Percentiles rank a stretch among this genome's conserved stretches.
Conservation (phyloP, 2,329 filamentous ascomycete genomes). For the Xylaria sp. region DNA sequence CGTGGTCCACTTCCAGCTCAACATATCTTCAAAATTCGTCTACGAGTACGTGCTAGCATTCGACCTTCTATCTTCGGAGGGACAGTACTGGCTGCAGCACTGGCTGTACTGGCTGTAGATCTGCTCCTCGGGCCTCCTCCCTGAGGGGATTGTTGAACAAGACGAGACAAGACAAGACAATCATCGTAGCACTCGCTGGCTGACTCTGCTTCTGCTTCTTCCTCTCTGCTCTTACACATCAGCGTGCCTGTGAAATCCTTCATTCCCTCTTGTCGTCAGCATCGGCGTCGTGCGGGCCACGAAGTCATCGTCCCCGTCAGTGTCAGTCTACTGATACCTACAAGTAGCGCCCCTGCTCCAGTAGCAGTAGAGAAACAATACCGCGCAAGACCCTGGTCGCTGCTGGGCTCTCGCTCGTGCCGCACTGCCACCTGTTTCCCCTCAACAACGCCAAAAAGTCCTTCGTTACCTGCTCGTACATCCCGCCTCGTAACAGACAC, state of each 20-base stretch:
- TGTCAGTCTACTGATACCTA: no score
- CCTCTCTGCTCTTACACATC: neutral
- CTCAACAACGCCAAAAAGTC: neutral
- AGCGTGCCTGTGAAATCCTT: no score
- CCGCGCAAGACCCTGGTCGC: neutral
- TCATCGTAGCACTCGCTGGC: neutral
- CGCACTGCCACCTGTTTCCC: neutral
- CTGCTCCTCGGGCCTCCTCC: neutral
- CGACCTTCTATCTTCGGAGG: neutral
- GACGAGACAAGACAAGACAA: neutral
- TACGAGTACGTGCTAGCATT: neutral
- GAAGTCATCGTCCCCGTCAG: no score
- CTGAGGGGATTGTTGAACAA: neutral
- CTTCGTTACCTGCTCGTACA: neutral
- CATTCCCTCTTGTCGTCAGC: neutral
- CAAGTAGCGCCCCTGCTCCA: neutral
- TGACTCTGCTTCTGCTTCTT: neutral
- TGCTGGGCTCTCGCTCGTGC: neutral
- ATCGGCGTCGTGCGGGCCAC: no score
- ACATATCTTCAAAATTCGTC: conserved; percentile 13
- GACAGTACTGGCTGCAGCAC: neutral
- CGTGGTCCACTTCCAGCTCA: conserved; percentile 14
- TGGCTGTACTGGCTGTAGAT: no score
- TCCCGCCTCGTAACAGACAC: no score
- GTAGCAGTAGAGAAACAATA: neutral